Conservation (phyloP, 495 filamentous ascomycete genomes). For the Neurospora cerealis region DNA sequence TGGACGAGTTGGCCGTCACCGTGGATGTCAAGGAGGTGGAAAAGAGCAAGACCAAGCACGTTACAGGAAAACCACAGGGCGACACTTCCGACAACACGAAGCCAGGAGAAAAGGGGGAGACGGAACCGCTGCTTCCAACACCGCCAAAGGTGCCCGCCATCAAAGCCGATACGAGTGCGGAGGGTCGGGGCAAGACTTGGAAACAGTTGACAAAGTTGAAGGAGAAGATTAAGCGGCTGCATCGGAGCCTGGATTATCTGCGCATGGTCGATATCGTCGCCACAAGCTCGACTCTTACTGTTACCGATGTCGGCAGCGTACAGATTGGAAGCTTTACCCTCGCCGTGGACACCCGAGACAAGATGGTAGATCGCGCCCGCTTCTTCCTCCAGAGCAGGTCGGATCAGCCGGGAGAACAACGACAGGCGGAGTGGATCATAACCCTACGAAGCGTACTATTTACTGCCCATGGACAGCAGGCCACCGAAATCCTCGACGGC, state of each 20-base stretch:
- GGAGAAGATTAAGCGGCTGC: slow-evolving; percentile 74
- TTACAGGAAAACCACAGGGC: background rate
- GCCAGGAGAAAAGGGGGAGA: slow-evolving; percentile 9
- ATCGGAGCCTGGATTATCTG: slow-evolving; percentile 81
- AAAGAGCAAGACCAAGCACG: slow-evolving; percentile 23
- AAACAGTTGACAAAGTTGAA: slow-evolving; percentile 62
- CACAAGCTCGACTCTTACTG: slow-evolving; percentile 60
- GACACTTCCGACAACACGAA: slow-evolving; percentile 13
- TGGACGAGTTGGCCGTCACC: slow-evolving; percentile 76
- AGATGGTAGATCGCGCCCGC: slow-evolving; percentile 82
- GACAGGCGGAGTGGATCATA: slow-evolving; percentile 90
- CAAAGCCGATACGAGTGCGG: slow-evolving; percentile 14
- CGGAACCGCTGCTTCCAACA: slow-evolving; percentile 11
- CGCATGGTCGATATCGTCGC: slow-evolving; percentile 85
- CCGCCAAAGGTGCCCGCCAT: slow-evolving; percentile 13
- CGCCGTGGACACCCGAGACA: slow-evolving; percentile 79
- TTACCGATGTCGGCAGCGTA: slow-evolving; percentile 71
- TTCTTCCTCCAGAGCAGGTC: slow-evolving; percentile 75
- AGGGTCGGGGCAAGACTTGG: slow-evolving; percentile 64
- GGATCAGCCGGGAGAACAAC: slow-evolving; percentile 56
- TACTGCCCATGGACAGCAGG: slow-evolving; percentile 71
- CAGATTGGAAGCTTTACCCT: slow-evolving; percentile 78
- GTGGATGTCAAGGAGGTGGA: slow-evolving; percentile 61
- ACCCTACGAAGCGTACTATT: slow-evolving; percentile 79
- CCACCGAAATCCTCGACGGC: slow-evolving; percentile 83